A percentile compares a stretch with the other conserved stretches of the same genome.
phyloP scores from a whole-genome alignment of 768 basidiomycete species.

The Mycena indigotica region DNA sequence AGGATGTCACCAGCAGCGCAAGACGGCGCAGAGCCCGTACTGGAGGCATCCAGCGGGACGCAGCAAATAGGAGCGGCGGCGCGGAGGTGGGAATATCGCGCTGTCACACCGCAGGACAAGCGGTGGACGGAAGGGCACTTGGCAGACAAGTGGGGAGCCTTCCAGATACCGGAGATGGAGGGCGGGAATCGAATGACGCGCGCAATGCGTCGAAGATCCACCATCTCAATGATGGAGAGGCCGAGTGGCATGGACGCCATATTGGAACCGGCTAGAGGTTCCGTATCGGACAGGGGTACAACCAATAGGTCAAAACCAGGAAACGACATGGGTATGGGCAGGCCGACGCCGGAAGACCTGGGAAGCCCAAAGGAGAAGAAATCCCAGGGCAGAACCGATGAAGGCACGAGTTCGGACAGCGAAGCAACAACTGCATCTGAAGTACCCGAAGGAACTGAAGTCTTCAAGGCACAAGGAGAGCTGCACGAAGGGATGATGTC shows the following conservation, averaged over 20 bases:
- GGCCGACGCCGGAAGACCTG: not conserved
- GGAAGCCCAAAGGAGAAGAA: not conserved
- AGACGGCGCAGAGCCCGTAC: no score
- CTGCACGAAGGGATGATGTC: not conserved
- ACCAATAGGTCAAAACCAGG: not conserved
- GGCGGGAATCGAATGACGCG: not conserved
- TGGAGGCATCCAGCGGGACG: no score
- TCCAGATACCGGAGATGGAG: not conserved
- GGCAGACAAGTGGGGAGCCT: no score
- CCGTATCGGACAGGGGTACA: no score
- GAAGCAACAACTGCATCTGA: not conserved
- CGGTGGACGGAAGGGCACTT: not conserved
- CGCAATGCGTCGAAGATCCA: not conserved
- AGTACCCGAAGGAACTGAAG: not conserved
- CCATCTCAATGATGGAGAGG: no score
- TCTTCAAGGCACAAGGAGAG: not conserved
- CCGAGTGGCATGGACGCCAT: not conserved
- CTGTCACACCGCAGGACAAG: not conserved
- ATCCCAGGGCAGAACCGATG: not conserved
- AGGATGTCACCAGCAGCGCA: no score
- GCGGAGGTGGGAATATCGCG: no score
- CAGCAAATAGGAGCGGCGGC: no score
- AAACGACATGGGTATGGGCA: not conserved
- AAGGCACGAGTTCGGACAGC: not conserved
- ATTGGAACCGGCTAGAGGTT: not conserved